Conservation (phyloP, 495 filamentous ascomycete species). For the Cudoniella acicularis region DNA sequence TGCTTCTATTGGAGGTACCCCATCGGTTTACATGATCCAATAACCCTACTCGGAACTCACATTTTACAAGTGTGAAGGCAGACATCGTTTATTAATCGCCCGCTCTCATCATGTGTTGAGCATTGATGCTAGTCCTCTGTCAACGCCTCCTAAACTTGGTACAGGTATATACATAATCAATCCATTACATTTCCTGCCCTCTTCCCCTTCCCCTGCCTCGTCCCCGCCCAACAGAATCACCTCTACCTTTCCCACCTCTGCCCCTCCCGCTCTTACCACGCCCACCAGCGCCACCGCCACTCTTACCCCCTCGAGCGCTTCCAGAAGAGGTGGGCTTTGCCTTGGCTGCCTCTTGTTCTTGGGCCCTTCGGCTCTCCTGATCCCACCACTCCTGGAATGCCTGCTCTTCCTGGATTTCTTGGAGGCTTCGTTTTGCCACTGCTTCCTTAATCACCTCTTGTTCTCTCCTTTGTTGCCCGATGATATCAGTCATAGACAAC, state of each 20-base stretch:
- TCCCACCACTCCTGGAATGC: conserved; percentile 99
- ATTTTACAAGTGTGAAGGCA: no score
- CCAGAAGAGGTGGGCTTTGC: conserved; percentile 3
- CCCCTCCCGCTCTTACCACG: conserved; percentile 9
- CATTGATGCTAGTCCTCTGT: not conserved
- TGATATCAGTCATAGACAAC: conserved; percentile 80
- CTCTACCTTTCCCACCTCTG: conserved; percentile 15
- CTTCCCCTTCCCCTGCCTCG: conserved; percentile 9
- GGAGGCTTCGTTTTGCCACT: conserved; percentile 76
- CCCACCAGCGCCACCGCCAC: conserved; percentile 3
- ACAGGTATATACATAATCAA: conserved; percentile 7
- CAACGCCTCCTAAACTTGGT: not conserved
- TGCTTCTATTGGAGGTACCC: not conserved
- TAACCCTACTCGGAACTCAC: not conserved
- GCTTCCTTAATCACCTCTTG: conserved; percentile 80
- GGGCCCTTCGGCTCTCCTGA: conserved; percentile 68
- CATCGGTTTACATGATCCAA: not conserved
- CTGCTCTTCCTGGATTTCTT: conserved; percentile 95
- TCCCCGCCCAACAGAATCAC: conserved; percentile 1
- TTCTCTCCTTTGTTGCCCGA: conserved; percentile 79
- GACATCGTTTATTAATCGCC: not conserved
- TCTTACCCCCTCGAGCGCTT: not conserved
- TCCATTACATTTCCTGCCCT: not conserved
- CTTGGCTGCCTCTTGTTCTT: conserved; percentile 57
- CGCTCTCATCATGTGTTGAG: not conserved